Conservation (phyloP, 179 eudicot species). For the Carnegiea gigantea region DNA sequence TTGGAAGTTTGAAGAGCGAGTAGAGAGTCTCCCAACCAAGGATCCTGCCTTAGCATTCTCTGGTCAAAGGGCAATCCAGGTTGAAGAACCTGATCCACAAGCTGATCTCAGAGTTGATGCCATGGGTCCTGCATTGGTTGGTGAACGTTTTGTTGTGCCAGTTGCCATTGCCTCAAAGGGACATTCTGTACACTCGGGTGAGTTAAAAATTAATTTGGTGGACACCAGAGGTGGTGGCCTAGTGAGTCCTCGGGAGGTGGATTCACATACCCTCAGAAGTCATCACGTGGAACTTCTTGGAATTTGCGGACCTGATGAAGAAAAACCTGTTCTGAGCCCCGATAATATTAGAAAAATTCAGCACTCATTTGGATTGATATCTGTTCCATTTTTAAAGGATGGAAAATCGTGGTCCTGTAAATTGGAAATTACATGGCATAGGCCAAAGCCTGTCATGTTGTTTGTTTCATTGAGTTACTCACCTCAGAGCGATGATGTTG, state of each 20-base stretch:
- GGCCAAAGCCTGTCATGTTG: constrained; percentile 90
- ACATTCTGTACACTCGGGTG: constrained; percentile 73
- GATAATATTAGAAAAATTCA: constrained; percentile 77
- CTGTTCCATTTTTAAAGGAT: constrained; percentile 67
- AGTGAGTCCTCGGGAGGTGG: constrained; percentile 87
- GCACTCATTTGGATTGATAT: constrained; percentile 84
- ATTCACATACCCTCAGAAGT: constrained; percentile 52
- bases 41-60: constrained; percentile 79
- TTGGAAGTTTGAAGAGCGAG: constrained; percentile 88
- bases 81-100: constrained; percentile 93
- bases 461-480: constrained; percentile 89
- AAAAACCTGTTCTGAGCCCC: constrained; percentile 31
- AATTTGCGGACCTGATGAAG: constrained; percentile 52
- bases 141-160: constrained; percentile 79
- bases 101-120: constrained; percentile 69
- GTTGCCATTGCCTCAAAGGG: constrained; percentile 75
- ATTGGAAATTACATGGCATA: constrained; percentile 86
- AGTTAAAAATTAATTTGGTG: constrained; percentile 86
- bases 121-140: constrained; percentile 84
- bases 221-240: constrained; percentile 94
- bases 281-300: constrained; percentile 89
- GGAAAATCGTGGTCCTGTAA: constrained; percentile 89
- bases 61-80: constrained; percentile 83
- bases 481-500: constrained; percentile 52
- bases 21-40: constrained; percentile 74